phyloP scores from a whole-genome alignment of 805 yeast species.

The Huiozyma naganishii region DNA sequence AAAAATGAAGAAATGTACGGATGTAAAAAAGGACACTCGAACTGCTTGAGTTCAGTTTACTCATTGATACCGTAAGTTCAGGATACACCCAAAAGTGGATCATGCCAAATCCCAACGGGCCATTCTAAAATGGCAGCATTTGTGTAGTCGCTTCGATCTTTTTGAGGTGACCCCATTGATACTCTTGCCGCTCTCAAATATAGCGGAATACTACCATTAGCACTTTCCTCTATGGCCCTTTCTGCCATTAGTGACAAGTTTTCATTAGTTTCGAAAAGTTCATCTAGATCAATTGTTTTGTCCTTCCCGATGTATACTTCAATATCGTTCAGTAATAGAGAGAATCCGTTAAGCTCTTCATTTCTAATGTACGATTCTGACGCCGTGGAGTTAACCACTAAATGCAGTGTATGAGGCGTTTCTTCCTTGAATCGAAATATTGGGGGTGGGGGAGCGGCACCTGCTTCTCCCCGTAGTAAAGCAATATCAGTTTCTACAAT shows the following conservation, averaged over 20 bases:
- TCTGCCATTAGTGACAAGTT: constrained; percentile 24
- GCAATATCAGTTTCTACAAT: constrained; percentile 67
- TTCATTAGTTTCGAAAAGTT: constrained; percentile 25
- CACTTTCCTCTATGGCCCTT: constrained; percentile 24
- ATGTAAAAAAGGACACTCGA: too few relatives aligned
- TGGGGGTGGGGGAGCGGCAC: constrained; percentile 42
- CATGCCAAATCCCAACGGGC: constrained; percentile 47
- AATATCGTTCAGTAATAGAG: constrained; percentile 67
- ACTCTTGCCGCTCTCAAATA: constrained; percentile 51
- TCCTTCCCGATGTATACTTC: constrained; percentile 57
- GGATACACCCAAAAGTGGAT: constrained; percentile 45
- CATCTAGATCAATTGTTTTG: constrained; percentile 33
- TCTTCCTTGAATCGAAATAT: constrained; percentile 20
- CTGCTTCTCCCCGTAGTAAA: constrained; percentile 65
- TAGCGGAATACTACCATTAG: constrained; percentile 20
- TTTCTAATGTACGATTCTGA: constrained; percentile 8
- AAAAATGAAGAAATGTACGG: too few relatives aligned
- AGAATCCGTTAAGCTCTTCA: constrained; percentile 38
- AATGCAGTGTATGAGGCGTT: constrained; percentile 18
- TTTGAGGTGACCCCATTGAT: constrained; percentile 28
- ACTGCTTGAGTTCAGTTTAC: too few relatives aligned
- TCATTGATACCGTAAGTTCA: constrained; percentile 1
- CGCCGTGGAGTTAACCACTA: constrained; percentile 15
- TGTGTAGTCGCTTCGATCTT: constrained; percentile 50
- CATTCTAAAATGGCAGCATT: constrained; percentile 48